Percentiles rank a stretch among this genome's conserved stretches.
These are phyloP conservation scores for Gossypium bickii DNA, from an alignment of 345 rosid species.

Conservation along the genomic window DNA sequence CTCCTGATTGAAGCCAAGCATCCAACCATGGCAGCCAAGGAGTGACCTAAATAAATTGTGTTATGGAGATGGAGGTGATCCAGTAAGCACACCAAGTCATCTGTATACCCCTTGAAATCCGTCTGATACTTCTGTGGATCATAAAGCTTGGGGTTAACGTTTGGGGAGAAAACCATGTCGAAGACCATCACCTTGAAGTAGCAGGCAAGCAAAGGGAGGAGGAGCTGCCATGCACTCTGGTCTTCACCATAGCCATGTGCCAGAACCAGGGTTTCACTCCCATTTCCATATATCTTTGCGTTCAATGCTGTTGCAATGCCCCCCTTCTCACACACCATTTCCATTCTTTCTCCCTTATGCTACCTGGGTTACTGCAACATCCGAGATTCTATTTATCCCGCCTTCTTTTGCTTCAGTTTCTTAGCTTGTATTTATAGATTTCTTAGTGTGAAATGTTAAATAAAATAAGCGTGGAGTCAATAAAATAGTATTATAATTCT, in stretches of 20 bases:
- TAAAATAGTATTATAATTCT: background rate
- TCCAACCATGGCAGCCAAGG: slow-evolving; percentile 40
- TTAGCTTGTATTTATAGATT: background rate
- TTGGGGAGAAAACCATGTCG: slow-evolving; percentile 28
- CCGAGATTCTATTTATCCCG: background rate
- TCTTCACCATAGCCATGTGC: slow-evolving; percentile 32
- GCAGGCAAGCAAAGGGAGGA: slow-evolving; percentile 8
- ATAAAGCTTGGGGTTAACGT: slow-evolving; percentile 21
- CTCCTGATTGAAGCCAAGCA: slow-evolving; percentile 26
- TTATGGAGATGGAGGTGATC: slow-evolving; percentile 12
- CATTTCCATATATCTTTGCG: slow-evolving; percentile 26
- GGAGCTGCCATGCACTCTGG: slow-evolving; percentile 13
- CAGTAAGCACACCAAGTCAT: slow-evolving; percentile 20
- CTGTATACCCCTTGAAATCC: slow-evolving; percentile 22
- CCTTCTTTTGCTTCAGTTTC: background rate
- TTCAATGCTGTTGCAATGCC: slow-evolving; percentile 22
- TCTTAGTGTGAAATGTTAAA: background rate
- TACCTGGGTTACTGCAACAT: no score
- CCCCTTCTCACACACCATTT: background rate
- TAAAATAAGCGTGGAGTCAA: background rate
- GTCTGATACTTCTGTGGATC: slow-evolving; percentile 20
- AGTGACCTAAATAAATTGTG: slow-evolving; percentile 33
- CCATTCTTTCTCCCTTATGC: background rate
- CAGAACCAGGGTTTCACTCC: slow-evolving; percentile 28
- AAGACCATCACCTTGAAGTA: slow-evolving; percentile 33